These are phyloP conservation scores for Ogataea glucozyma DNA, from an alignment of 805 yeast genomes.

Conservation along the genomic window DNA sequence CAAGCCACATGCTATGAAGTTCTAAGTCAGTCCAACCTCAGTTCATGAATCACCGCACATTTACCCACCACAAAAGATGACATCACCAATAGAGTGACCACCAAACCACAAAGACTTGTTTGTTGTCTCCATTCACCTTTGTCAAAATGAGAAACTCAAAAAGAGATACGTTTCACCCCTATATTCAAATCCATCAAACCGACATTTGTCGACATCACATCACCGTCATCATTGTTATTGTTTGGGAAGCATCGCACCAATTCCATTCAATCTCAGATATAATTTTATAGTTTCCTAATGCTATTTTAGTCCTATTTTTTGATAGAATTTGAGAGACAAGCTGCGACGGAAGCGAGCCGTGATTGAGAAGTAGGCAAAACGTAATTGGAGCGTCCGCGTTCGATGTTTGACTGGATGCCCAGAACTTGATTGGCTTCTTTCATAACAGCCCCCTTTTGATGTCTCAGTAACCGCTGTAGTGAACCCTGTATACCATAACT, in stretches of 20 bases:
- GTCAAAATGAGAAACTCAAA: too few species aligned
- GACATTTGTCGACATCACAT: neutral
- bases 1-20: conserved; percentile 97
- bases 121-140: neutral
- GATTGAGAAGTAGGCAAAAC: neutral
- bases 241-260: conserved; percentile 9
- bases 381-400: neutral
- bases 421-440: too few species aligned
- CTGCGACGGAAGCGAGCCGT: neutral
- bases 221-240: neutral
- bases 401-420: too few species aligned
- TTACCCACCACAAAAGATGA: conserved; percentile 4
- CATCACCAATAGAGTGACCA: neutral
- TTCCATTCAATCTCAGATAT: conserved; percentile 7
- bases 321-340: neutral
- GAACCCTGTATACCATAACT: too few species aligned
- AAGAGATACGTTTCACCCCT: neutral
- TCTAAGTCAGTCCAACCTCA: conserved; percentile 50
- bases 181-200: neutral
- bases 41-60: conserved; percentile 15
- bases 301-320: conserved; percentile 10
- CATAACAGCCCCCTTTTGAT: too few species aligned
- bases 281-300: conserved; percentile 13
- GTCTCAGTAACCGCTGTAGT: too few species aligned
- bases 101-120: too few species aligned